Evolutionary conservation across 1,284 basidiomycete species (phyloP), one percentile per base, ranked within the genome.

Genomic region (Agroathelia rolfsii): DNA sequence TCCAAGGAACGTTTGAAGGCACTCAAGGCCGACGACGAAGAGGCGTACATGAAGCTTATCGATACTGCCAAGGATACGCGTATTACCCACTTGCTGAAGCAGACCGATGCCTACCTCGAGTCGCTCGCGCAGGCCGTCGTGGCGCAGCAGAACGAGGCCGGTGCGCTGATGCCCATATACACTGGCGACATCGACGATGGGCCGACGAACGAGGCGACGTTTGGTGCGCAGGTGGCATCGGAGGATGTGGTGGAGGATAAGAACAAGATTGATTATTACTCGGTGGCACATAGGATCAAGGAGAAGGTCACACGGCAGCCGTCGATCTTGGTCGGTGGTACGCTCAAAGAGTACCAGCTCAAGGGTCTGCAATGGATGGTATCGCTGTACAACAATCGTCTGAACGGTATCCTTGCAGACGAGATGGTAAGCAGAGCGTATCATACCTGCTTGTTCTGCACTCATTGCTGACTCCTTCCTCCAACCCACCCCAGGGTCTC

Each of bases 1-100:
- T 85, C 88, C 30, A 98, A 97, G 64, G 95, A 98, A 58, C 90
- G 94, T 88, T 69, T 98, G 46, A 93, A 90, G 64, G 95, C 95
- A 13, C 76, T 98, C 44, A 93, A 94, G 63, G 87, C 87, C 25
- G 93, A 98, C 55, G 94, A 99, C 66, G 95, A 99, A 65, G 95
- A 97, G 58, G 94, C 90, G 12, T 99, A 99, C 58, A 84, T 98
- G 72, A 94, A 93, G 56, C 83, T 99, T 48, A 93, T 99, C 50
- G 95, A 98, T 59, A 96, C 94, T 23, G 95, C 94, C 41, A 99
- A 98, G 59, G 95, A 98, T 51, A 97, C 94, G 10, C 86, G 95
- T 64, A 98, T 99, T 60, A 95, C 93, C 0, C 95, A 98, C 59
- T 67, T 98, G 17, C 64, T 98, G 39, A 72, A 84, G 32, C 94